These are phyloP conservation scores for Volvariella surrecta DNA, from an alignment of 1,284 basidiomycete genomes.

Conservation along the genomic window DNA sequence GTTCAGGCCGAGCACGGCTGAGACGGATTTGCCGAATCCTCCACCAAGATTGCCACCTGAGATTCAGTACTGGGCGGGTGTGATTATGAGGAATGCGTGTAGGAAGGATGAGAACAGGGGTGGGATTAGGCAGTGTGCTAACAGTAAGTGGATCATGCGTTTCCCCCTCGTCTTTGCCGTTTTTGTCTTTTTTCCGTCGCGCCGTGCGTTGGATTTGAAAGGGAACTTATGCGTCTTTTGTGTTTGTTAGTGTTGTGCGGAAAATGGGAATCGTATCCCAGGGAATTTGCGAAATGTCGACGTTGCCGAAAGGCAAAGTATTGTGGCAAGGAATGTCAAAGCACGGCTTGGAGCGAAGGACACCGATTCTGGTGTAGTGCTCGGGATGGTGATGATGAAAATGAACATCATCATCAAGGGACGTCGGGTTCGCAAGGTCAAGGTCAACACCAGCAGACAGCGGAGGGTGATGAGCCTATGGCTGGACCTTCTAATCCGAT, in stretches of 20 bases:
- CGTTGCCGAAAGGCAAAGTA: slow-evolving; percentile 98
- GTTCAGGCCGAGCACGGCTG: slow-evolving; percentile 80
- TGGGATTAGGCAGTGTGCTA: slow-evolving; percentile 96
- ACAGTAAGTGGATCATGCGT: slow-evolving; percentile 51
- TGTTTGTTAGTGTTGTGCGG: slow-evolving; percentile 76
- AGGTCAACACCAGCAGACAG: not conserved
- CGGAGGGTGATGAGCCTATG: not conserved
- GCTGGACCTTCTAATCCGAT: not conserved
- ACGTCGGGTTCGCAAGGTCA: not conserved
- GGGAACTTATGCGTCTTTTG: slow-evolving; percentile 7
- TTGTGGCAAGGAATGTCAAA: slow-evolving; percentile 97
- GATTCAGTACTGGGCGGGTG: slow-evolving; percentile 99
- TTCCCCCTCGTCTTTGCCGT: slow-evolving; percentile 1
- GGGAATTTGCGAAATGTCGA: slow-evolving; percentile 96
- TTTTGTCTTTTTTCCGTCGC: slow-evolving; percentile 7
- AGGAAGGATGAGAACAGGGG: slow-evolving; percentile 91
- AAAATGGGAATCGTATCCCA: slow-evolving; percentile 87
- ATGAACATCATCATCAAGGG: slow-evolving; percentile 1
- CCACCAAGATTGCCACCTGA: slow-evolving; percentile 75
- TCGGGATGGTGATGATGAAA: slow-evolving; percentile 62
- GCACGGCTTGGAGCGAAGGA: slow-evolving; percentile 94
- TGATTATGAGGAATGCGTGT: slow-evolving; percentile 99
- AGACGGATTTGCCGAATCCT: slow-evolving; percentile 63
- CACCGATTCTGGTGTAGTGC: slow-evolving; percentile 87
- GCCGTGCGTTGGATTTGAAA: not conserved